Percentiles rank a stretch among this genome's conserved stretches.
Conservation (phyloP, 352 stramenopile species). For the Pythium aquatile region DNA sequence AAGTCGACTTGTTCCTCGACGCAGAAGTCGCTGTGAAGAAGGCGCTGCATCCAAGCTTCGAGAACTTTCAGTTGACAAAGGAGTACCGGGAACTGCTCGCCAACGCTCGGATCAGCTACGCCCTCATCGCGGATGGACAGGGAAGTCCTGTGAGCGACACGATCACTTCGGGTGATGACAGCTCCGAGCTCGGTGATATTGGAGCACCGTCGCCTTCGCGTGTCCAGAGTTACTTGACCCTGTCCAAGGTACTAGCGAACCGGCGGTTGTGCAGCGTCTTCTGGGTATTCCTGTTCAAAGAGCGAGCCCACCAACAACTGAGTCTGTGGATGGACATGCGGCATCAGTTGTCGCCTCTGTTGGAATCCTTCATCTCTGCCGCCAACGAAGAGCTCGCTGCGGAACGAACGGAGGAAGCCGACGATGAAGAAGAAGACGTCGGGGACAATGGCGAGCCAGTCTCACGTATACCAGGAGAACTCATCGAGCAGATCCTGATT, state of each 20-base stretch:
- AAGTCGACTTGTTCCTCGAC: constrained; percentile 77
- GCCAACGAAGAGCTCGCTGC: constrained; percentile 37
- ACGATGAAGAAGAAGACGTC: constrained; percentile 20
- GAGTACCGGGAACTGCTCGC: constrained; percentile 57
- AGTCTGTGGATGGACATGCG: constrained; percentile 85
- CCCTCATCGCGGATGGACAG: constrained; percentile 27
- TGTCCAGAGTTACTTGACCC: constrained; percentile 55
- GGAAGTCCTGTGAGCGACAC: constrained; percentile 27
- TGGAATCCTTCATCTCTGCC: constrained; percentile 52
- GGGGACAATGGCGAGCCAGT: constrained; percentile 17
- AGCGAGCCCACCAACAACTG: constrained; percentile 74
- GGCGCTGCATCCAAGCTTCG: constrained; percentile 69
- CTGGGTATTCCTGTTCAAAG: constrained; percentile 87
- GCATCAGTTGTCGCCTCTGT: constrained; percentile 64
- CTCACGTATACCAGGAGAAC: constrained; percentile 40
- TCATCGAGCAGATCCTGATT: constrained; percentile 69
- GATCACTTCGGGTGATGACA: constrained; percentile 18
- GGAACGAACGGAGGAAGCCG: constrained; percentile 22
- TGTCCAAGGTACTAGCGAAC: constrained; percentile 74
- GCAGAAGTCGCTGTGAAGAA: constrained; percentile 70
- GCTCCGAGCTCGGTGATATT: constrained; percentile 13
- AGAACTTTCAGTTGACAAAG: constrained; percentile 51
- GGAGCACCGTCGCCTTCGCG: constrained; percentile 12
- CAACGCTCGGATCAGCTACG: constrained; percentile 58
- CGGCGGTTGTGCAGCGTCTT: constrained; percentile 81